Base-by-base conservation (phyloP, 179 eudicot species). In the Silene vulgaris region DNA sequence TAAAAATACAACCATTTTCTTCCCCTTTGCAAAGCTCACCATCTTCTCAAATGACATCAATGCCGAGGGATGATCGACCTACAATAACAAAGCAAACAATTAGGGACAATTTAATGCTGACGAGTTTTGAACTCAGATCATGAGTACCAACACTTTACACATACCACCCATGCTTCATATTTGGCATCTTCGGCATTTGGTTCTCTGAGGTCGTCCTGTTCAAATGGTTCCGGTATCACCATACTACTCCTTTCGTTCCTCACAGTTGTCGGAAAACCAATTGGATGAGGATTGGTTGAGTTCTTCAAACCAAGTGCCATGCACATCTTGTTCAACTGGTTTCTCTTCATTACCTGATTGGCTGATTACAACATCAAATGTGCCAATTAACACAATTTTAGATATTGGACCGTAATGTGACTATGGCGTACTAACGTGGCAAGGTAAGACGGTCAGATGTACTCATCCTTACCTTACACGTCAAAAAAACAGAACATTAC, bases 41-140 rank as follows among this genome's bases (percentile, higher is more conserved):
- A 89, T 86, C 29, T 17, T 80, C 60, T 82, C 74, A 23, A 90
- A 90, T 12, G 87, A 78, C 37, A 65, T 68, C 78, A 92, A 71
- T 76, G 96, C 97, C 62, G 88, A 89, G 72, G 96, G 97, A 76
- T 92, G 91, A 30, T 89, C 89, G 5, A 56, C 84, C 97, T 92
- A 76, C 67, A 45, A 64, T 29, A 30, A 40, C 43, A 26, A 66
- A 8, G 16, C 20, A n/a, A 62, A 3, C 66, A 21, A 9, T 7
- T 45, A 45, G 52, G 45, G 45, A 0, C 9, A 40, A 40, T 40
- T 40, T 40, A 0, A 40, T 40, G 9, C 45, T 40, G 9, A 40
- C 45, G 45, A 9, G 45, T 40, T 40, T 45, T 45, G 3, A 9
- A 45, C 48, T 40, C 12, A 40, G 48, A 8, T 40, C 48, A 40